phyloP scores from a whole-genome alignment of 495 filamentous ascomycete genomes.

The Aspergillus incahuasiensis region DNA sequence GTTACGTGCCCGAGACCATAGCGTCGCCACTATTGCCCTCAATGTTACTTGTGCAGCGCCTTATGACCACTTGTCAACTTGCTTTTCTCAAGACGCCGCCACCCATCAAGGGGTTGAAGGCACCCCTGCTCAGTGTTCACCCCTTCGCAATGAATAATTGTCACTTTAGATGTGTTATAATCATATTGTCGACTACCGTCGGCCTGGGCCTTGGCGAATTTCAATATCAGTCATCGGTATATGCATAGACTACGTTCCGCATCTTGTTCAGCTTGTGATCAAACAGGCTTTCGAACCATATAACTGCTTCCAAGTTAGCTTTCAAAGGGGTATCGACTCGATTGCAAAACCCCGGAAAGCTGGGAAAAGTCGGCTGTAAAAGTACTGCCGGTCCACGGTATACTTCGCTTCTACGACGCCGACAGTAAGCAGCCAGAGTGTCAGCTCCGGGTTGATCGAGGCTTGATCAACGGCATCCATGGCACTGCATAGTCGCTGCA shows the following conservation, averaged over 20 bases:
- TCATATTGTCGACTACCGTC: background rate
- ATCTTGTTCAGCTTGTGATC: background rate
- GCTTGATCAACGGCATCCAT: background rate
- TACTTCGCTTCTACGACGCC: background rate
- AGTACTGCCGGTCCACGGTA: background rate
- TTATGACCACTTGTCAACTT: background rate
- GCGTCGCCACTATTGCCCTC: background rate
- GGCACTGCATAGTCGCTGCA: background rate
- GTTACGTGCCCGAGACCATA: constrained; percentile 1
- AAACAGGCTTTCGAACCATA: background rate
- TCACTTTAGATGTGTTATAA: too few relatives aligned
- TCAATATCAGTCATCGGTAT: background rate
- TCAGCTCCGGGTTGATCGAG: background rate
- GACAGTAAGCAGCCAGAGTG: background rate
- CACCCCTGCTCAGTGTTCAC: background rate
- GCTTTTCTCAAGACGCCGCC: background rate
- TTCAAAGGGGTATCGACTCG: background rate
- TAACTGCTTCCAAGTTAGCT: background rate
- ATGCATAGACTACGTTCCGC: background rate
- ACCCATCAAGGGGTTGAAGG: background rate
- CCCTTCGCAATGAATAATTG: background rate
- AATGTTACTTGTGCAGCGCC: background rate
- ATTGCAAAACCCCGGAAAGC: background rate
- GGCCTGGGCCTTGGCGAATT: too few relatives aligned
- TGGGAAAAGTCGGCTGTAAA: background rate